Evolutionary conservation across 169 alveolate species (phyloP), one percentile per base, ranked within the genome.

Genomic region (Amoebophrya sp.): DNA sequence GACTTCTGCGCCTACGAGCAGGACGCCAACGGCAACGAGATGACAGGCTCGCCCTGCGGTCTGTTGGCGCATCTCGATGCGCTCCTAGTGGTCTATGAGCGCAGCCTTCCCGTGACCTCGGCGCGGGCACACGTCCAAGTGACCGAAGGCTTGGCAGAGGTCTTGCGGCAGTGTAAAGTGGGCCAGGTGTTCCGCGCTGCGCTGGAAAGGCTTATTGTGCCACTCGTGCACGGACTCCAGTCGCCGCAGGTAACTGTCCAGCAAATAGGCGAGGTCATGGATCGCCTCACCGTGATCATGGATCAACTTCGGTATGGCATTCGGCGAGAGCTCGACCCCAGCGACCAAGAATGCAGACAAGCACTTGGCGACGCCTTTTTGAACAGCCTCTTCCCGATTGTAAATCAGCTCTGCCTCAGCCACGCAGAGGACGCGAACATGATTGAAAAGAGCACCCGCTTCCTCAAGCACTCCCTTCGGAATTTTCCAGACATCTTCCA

Each of bases 261-360:
- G 83, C 83, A 65, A 26, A 29, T 65, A 6, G 83, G 83, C 83
- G 83, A 65, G 83, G n/a, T 65, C 83, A 36, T 65, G 36, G 83
- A 65, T 36, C 83, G 83, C 2, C 26, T 65, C 33, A 36, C n/a
- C 36, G n/a, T 65, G 36, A 6, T 65, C 36, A 65, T 65, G 83
- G 83, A 65, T 36, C 12, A 65, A 29, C 76, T 53, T 23, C 6
- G 29, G 65, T 6, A 47, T 18, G 18, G 6, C 29, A 18, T 26
- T 1, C 83, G 12, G 38, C 18, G 0, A 36, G 2, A 65, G 38
- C 10, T 10, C 2, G 2, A 1, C 33, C 83, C 83, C 36, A 36
- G 36, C 36, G 18, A 26, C 33, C 2, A 29, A 1, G 83, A 65
- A 18, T n/a, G n/a, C n/a, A n/a, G n/a, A n/a, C n/a, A n/a, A n/a